Conservation (phyloP, 306 rosid genomes). For the Gastrolobium bilobum region DNA sequence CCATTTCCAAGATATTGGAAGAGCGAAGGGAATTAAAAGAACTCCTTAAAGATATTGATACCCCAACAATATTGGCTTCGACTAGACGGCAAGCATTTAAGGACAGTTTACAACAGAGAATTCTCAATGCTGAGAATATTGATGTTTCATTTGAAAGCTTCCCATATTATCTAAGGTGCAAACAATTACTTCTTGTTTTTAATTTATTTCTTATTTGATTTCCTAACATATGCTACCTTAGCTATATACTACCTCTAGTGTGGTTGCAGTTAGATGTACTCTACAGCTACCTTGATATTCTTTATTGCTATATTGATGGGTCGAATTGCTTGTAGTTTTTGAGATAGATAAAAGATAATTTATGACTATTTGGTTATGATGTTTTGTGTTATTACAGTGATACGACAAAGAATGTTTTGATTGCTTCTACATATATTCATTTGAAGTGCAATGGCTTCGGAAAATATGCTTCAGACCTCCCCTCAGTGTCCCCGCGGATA, state of each 20-base stretch:
- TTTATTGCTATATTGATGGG: constrained; percentile 14
- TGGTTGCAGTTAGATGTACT: constrained; percentile 28
- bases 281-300: constrained; percentile 34
- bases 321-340: constrained; percentile 30
- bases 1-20: constrained; percentile 74
- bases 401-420: constrained; percentile 79
- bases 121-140: constrained; percentile 70
- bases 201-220: constrained; percentile 29
- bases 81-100: constrained; percentile 76
- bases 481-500: constrained; percentile 81
- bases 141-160: constrained; percentile 85
- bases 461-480: constrained; percentile 78
- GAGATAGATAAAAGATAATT: constrained; percentile 26
- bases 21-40: constrained; percentile 74
- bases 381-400: constrained; percentile 71
- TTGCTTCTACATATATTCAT: constrained; percentile 81
- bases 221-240: constrained; percentile 18
- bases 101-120: constrained; percentile 72
- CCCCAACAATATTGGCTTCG: constrained; percentile 64
- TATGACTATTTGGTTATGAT: constrained; percentile 35
- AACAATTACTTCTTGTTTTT: constrained; percentile 30
- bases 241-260: constrained; percentile 14
- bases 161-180: constrained; percentile 93
- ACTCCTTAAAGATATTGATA: constrained; percentile 68
- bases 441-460: constrained; percentile 78